A percentile compares a stretch with the other conserved stretches of the same genome.
These are phyloP conservation scores for Tolypocladium tropicale DNA, from an alignment of 2,329 filamentous ascomycete genomes.

Conservation along the genomic window DNA sequence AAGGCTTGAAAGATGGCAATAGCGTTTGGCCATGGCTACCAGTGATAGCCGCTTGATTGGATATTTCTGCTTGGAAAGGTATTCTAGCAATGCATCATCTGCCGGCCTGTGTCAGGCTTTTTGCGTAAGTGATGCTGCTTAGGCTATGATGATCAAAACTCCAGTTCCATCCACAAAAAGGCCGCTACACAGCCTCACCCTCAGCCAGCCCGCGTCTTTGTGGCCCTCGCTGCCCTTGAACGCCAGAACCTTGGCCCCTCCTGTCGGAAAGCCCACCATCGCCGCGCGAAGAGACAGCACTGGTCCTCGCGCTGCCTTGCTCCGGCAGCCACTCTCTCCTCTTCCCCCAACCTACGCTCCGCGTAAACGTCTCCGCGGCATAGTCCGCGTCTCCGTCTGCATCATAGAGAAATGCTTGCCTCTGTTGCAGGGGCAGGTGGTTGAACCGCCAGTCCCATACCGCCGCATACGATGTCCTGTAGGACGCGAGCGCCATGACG, in stretches of 20 bases:
- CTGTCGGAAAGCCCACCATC: background rate
- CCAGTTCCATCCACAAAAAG: background rate
- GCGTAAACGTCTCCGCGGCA: slow-evolving; percentile 11
- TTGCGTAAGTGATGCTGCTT: background rate
- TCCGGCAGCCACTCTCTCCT: slow-evolving; percentile 7
- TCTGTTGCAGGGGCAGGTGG: slow-evolving; percentile 50
- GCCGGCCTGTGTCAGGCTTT: background rate
- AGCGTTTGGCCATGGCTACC: too few relatives aligned
- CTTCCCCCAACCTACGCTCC: slow-evolving; percentile 16
- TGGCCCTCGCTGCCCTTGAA: background rate
- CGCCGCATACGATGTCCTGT: slow-evolving; percentile 56
- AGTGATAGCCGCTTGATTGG: background rate
- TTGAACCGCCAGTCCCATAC: slow-evolving; percentile 61
- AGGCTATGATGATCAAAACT: background rate
- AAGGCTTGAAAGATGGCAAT: too few relatives aligned
- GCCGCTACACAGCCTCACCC: background rate
- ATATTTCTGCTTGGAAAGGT: background rate
- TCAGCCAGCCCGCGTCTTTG: background rate
- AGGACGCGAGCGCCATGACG: slow-evolving; percentile 50
- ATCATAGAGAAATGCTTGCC: slow-evolving; percentile 5
- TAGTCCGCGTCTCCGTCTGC: slow-evolving; percentile 8
- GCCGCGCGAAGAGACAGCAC: background rate
- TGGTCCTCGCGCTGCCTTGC: background rate
- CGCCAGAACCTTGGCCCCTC: background rate
- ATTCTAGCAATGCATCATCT: background rate